Base-by-base conservation (phyloP, 805 yeast genomes). In the Kodamaea fukazawae region DNA sequence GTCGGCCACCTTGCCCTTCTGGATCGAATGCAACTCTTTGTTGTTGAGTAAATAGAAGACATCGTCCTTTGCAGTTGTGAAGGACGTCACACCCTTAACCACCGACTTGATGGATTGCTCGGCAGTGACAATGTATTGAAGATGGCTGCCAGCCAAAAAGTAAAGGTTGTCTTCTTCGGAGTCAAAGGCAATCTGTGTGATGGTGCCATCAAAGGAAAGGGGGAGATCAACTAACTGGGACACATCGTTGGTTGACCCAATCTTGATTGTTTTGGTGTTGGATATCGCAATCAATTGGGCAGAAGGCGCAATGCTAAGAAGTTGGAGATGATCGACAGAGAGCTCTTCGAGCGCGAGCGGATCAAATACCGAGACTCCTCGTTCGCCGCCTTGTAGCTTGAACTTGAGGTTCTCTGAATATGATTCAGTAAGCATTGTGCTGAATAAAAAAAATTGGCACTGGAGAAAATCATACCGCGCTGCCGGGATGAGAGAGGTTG, bases 381-480 rank as follows among this genome's bases (percentile, higher is more conserved):
- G 50, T 36, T 55, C 64, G 9, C 46, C 44, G 5, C 61, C 43
- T n/a, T 67, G 70, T 13, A 72, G 48, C 25, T 66, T 70, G 58
- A 72, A 74, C 4, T 78, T 78, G 43, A 69, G 61, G 46, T 70
- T 73, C 42, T 70, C 73, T 4, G 73, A 62, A 4, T 51, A 42
- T 7, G 46, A 33, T 44, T 60, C 65, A 28, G 29, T 26, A 4
- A 38, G 29, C 41, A 38, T 38, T 2, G 40, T 45, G 7, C 5
- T 10, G 16, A 32, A 32, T 12, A 5, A 27, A 27, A 27, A 14
- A 27, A 20, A 20, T 20, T 20, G 23, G 8, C n/a, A n/a, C n/a
- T n/a, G n/a, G n/a, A n/a, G n/a, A n/a, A n/a, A n/a, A n/a, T n/a
- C n/a, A n/a, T n/a, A n/a, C n/a, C n/a, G n/a, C n/a, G n/a, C n/a